Evolutionary conservation across 257 asterid species (phyloP).

Genomic region (Plantago elongata): DNA sequence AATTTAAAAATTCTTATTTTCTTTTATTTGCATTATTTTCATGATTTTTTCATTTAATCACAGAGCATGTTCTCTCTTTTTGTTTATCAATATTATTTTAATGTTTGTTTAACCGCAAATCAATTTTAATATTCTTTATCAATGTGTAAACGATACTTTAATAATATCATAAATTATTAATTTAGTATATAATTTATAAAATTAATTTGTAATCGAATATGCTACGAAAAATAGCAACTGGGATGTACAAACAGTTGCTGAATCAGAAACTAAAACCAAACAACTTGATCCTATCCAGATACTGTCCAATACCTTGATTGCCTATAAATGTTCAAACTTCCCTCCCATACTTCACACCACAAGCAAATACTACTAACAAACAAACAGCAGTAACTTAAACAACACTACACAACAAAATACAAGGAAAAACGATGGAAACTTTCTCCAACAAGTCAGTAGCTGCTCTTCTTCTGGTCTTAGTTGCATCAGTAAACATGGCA

Average conservation of each 20-base stretch:
- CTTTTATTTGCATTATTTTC: no score
- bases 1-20: no score
- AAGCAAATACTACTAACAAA: constrained; percentile 3
- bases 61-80: no score
- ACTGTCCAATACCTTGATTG: neutral
- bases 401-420: neutral
- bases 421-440: constrained; percentile 30
- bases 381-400: neutral
- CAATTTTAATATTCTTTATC: no score
- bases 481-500: constrained; percentile 13
- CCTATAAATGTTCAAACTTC: constrained; percentile 12
- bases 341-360: constrained; percentile 8
- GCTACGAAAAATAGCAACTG: no score
- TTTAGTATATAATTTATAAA: no score
- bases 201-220: no score
- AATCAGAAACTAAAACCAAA: neutral
- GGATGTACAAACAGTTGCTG: neutral
- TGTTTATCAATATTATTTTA: no score
- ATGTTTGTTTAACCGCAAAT: no score
- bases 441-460: constrained; percentile 11
- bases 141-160: no score
- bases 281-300: neutral
- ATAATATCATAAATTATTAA: no score
- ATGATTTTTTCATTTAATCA: no score
- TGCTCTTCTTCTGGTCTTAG: constrained; percentile 18